A percentile compares a stretch with the other conserved stretches of the same genome.
Conservation (phyloP, 441 rosid genomes). For the Pelargonium myrrhifolium region DNA sequence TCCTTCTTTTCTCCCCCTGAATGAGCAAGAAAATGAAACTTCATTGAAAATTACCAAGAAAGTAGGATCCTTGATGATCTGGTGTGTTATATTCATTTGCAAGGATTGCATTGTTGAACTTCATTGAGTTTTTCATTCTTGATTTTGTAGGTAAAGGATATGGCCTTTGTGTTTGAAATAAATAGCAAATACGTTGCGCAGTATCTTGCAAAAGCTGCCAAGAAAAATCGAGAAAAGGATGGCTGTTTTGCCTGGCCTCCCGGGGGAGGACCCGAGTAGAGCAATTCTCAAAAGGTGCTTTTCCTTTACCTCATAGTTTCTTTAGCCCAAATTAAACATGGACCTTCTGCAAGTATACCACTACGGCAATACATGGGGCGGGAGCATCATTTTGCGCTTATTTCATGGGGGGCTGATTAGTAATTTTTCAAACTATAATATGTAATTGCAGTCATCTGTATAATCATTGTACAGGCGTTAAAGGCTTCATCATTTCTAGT, state of each 20-base stretch:
- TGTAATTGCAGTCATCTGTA: too few species aligned
- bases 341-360: background rate
- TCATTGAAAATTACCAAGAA: background rate
- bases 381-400: background rate
- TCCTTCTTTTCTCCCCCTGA: background rate
- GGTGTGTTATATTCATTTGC: conserved; percentile 7
- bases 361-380: too few species aligned
- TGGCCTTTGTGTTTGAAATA: conserved; percentile 51
- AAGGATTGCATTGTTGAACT: background rate
- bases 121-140: background rate
- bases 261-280: conserved; percentile 15
- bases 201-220: conserved; percentile 25
- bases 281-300: background rate
- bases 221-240: conserved; percentile 22
- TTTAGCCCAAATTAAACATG: background rate
- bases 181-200: conserved; percentile 44
- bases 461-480: too few species aligned
- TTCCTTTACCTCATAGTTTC: background rate
- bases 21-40: background rate
- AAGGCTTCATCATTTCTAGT: too few species aligned
- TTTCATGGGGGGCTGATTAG: too few species aligned
- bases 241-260: conserved; percentile 37
- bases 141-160: conserved; percentile 53
- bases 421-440: too few species aligned
- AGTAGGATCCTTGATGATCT: background rate